A percentile compares a stretch with the other conserved stretches of the same genome.
These are phyloP conservation scores for Conringia planisiliqua DNA, from an alignment of 345 rosid genomes.

Conservation along the genomic window DNA sequence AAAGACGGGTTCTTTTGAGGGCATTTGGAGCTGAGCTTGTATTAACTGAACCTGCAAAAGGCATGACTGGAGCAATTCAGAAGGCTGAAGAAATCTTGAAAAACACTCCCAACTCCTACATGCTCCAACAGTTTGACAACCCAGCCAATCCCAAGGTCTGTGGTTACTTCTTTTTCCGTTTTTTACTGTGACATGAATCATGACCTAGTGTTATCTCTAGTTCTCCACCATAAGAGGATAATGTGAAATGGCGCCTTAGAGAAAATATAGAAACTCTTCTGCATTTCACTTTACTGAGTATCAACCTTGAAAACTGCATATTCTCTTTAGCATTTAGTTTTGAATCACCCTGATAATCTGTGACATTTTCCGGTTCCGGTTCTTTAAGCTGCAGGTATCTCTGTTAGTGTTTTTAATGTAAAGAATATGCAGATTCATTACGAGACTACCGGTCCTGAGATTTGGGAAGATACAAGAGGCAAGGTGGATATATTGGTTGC, in stretches of 20 bases:
- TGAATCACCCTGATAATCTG: not conserved
- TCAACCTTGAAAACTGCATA: not conserved
- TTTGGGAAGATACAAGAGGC: constrained; percentile 83
- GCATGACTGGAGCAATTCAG: constrained; percentile 68
- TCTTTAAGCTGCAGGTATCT: not conserved
- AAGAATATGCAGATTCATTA: constrained; percentile 58
- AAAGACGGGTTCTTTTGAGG: constrained; percentile 74
- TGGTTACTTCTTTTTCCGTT: not conserved
- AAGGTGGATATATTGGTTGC: constrained; percentile 74
- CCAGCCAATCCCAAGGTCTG: constrained; percentile 84
- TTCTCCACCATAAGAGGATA: not conserved
- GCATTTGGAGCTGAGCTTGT: constrained; percentile 94
- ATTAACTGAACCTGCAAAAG: constrained; percentile 80
- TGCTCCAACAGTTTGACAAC: constrained; percentile 86
- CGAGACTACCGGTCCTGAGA: constrained; percentile 88
- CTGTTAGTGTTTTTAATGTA: constrained; percentile 9
- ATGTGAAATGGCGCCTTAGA: not conserved
- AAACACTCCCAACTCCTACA: constrained; percentile 63
- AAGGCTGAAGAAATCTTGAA: constrained; percentile 76
- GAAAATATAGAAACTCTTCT: not conserved
- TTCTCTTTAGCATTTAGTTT: not conserved
- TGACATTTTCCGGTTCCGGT: not conserved
- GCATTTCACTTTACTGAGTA: not conserved
- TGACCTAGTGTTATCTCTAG: not conserved
- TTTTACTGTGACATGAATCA: not conserved